Evolutionary conservation across 2,329 filamentous ascomycete species (phyloP).

Genomic region (Akanthomyces muscarius): DNA sequence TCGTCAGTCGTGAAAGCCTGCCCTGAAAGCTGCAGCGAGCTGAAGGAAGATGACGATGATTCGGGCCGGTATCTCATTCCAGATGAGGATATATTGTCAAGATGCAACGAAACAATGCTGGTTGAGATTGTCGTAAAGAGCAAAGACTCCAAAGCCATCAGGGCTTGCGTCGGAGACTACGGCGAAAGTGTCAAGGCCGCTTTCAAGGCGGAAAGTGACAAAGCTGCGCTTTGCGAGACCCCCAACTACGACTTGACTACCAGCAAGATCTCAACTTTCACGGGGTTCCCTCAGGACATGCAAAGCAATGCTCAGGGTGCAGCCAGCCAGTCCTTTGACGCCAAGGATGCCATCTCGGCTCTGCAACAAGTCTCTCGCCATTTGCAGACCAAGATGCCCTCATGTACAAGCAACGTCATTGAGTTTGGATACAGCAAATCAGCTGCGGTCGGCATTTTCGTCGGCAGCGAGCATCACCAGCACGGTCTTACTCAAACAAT

Average conservation of each 20-base stretch:
- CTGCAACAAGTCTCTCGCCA: background rate
- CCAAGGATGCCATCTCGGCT: background rate
- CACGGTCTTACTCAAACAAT: conserved; percentile 21
- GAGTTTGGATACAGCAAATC: conserved; percentile 16
- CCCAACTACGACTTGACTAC: background rate
- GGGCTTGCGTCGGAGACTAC: background rate
- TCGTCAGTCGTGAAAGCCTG: background rate
- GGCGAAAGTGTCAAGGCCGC: background rate
- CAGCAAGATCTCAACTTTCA: background rate
- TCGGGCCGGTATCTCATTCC: background rate
- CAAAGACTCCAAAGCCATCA: background rate
- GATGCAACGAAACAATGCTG: background rate
- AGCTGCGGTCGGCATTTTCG: conserved; percentile 22
- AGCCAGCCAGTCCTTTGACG: background rate
- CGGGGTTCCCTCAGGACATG: background rate
- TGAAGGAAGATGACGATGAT: background rate
- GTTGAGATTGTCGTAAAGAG: background rate
- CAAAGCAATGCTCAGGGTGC: background rate
- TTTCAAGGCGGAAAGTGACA: background rate
- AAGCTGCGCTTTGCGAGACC: background rate
- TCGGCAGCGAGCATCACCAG: conserved; percentile 23
- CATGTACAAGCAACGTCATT: conserved; percentile 11
- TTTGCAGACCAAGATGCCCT: background rate
- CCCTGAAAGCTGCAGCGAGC: background rate
- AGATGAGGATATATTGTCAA: background rate